These are phyloP conservation scores for Calophaca sinica DNA, from an alignment of 306 rosid genomes.

Conservation along the genomic window DNA sequence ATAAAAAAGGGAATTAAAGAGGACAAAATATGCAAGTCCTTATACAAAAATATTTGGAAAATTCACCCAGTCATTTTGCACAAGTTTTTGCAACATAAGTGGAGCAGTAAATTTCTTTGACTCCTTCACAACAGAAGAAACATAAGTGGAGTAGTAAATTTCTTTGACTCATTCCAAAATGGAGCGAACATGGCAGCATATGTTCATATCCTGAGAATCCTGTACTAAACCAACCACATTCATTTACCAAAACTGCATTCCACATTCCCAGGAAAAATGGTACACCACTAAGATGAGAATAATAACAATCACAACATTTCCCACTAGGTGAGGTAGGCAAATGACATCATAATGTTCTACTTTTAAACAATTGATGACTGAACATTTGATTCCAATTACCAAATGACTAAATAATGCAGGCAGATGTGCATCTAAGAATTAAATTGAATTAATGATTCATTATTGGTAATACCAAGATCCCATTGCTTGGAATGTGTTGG, in stretches of 20 bases:
- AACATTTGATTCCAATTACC: neutral
- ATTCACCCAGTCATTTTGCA: neutral
- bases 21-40: neutral
- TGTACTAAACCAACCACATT: slow-evolving; percentile 46
- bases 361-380: neutral
- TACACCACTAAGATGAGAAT: neutral
- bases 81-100: slow-evolving; percentile 21
- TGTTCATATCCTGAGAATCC: slow-evolving; percentile 75
- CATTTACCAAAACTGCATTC: slow-evolving; percentile 7
- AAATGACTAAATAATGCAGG: no score
- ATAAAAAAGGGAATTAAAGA: neutral
- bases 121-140: slow-evolving; percentile 4
- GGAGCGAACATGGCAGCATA: slow-evolving; percentile 91
- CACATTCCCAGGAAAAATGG: neutral
- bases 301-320: neutral
- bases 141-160: slow-evolving; percentile 36
- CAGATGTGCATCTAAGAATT: no score
- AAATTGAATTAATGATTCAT: no score
- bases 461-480: no score
- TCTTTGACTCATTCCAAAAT: slow-evolving; percentile 79
- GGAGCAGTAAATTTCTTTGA: neutral
- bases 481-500: no score
- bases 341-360: neutral
- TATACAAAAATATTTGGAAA: neutral
- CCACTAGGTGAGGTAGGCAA: neutral